Evolutionary conservation across 2,329 filamentous ascomycete genomes (phyloP).

Genomic region (Bipolaris bicolor): DNA sequence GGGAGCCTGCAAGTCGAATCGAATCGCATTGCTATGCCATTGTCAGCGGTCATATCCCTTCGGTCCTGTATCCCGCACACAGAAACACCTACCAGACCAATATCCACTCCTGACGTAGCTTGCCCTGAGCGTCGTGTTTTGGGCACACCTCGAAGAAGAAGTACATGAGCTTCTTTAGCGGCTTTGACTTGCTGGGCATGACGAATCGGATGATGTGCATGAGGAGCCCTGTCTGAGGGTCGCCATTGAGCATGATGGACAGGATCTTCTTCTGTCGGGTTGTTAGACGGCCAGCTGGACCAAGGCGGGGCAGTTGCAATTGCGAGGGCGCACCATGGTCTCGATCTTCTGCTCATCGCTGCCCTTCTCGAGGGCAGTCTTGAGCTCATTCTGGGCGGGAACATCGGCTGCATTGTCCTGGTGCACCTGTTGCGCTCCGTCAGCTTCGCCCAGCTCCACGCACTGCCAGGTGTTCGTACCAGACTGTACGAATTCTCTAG

Average conservation of each 20-base stretch:
- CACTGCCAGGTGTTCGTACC: conserved; percentile 52
- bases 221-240: conserved; percentile 90
- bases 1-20: conserved; percentile 94
- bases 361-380: conserved; percentile 91
- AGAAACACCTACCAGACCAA: conserved; percentile 78
- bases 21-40: conserved; percentile 82
- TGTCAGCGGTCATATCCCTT: conserved; percentile 28
- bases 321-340: conserved; percentile 58
- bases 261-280: conserved; percentile 75
- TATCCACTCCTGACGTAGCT: conserved; percentile 99
- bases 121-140: conserved; percentile 88
- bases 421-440: conserved; percentile 64
- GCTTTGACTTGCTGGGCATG: conserved; percentile 97
- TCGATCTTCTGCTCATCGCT: conserved; percentile 92
- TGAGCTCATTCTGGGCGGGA: conserved; percentile 87
- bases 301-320: conserved; percentile 32
- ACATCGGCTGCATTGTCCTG: conserved; percentile 96
- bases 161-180: conserved; percentile 96
- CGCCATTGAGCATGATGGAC: conserved; percentile 97
- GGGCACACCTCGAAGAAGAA: conserved; percentile 99
- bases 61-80: neutral
- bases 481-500: conserved; percentile 95
- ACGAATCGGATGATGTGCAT: conserved; percentile 99
- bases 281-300: conserved; percentile 60
- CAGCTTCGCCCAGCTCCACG: conserved; percentile 36